A percentile compares a stretch with the other conserved stretches of the same genome.
Evolutionary conservation across 2,329 filamentous ascomycete species (phyloP).

Genomic region (Albophoma yamanashiensis): DNA sequence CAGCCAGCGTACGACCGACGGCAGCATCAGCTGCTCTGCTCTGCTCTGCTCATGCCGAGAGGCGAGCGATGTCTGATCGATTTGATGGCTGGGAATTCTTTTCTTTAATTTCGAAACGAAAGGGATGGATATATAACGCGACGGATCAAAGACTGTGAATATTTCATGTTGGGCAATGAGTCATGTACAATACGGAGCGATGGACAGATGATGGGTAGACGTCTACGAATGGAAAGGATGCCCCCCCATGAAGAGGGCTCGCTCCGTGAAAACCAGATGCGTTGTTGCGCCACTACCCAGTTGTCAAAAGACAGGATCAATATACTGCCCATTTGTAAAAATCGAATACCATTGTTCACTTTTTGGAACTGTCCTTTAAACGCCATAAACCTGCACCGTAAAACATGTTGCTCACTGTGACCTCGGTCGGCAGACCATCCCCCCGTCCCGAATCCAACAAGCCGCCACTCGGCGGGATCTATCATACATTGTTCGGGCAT

Average conservation of each 20-base stretch:
- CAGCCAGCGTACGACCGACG: neutral
- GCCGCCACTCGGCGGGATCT: neutral
- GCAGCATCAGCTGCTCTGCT: neutral
- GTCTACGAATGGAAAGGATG: neutral
- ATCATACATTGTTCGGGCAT: slow-evolving; percentile 18
- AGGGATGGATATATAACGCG: slow-evolving; percentile 1
- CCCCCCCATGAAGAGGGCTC: no score
- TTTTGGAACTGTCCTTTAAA: neutral
- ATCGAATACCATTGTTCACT: neutral
- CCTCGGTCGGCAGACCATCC: neutral
- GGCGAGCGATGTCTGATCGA: neutral
- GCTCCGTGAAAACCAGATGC: neutral
- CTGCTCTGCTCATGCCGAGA: neutral
- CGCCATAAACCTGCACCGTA: neutral
- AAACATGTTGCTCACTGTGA: neutral
- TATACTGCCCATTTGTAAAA: neutral
- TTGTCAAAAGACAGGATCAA: neutral
- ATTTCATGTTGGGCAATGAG: slow-evolving; percentile 1
- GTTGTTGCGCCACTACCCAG: neutral
- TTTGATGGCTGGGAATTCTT: neutral
- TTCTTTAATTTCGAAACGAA: no score
- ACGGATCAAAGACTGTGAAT: neutral
- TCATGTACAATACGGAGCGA: slow-evolving; percentile 2
- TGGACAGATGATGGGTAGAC: neutral
- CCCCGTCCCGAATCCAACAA: neutral